Percentiles rank a stretch among this genome's conserved stretches.
These are phyloP conservation scores for Hyparrhenia diplandra DNA, from an alignment of 176 grass and related monocot species.

Conservation along the genomic window DNA sequence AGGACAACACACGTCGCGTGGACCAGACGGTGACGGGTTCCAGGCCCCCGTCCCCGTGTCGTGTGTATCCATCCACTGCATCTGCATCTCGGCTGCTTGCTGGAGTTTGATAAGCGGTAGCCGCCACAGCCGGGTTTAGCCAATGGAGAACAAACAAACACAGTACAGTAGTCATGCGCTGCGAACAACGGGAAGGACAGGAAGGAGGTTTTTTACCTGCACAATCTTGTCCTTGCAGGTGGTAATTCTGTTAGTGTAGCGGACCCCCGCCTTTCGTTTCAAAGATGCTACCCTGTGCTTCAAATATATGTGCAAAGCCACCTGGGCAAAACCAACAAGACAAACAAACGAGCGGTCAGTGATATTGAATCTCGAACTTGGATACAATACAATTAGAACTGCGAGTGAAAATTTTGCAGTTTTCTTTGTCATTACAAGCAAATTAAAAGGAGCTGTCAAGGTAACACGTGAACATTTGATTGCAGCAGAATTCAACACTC, in stretches of 20 bases:
- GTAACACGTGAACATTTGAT: not conserved
- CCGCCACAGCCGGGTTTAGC: no score
- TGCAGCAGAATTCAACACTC: not conserved
- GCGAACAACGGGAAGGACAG: no score
- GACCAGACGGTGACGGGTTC: slow-evolving; percentile 6
- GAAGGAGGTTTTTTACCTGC: not conserved
- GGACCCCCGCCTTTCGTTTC: not conserved
- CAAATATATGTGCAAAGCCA: not conserved
- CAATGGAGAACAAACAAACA: not conserved
- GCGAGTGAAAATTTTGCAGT: no score
- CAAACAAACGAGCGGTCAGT: not conserved
- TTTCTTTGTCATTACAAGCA: not conserved
- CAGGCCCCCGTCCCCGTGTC: not conserved
- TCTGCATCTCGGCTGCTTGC: not conserved
- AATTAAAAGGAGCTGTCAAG: not conserved
- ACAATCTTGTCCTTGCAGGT: not conserved
- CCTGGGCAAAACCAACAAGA: not conserved
- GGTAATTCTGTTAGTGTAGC: not conserved
- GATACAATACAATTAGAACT: not conserved
- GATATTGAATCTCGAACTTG: not conserved
- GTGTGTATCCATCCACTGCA: not conserved
- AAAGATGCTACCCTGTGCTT: not conserved
- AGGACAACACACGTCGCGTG: not conserved
- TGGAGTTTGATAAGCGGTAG: not conserved
- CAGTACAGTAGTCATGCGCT: not conserved